Base-by-base conservation (phyloP, 2,329 filamentous ascomycete genomes). In the Hypoxylon sp. region DNA sequence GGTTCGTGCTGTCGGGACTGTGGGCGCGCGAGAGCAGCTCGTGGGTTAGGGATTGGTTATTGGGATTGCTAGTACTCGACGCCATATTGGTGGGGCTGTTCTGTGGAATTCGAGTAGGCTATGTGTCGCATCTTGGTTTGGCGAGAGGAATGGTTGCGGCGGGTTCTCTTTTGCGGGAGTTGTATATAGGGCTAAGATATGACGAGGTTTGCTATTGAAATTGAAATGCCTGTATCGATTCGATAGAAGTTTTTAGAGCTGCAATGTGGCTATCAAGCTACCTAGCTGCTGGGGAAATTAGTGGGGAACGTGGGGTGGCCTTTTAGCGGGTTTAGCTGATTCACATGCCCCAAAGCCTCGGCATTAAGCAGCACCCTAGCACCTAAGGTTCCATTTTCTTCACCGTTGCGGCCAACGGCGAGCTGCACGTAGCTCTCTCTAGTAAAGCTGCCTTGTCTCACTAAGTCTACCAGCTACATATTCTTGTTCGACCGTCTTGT, bases 1-100 rank as follows among this genome's bases (percentile, higher is more conserved):
- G 86, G 35, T 84, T 82, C 60, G 90, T 88, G 63, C 87, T 90
- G 71, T 91, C 86, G 27, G 93, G 91, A 1, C 92, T 91, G 81
- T 97, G 93, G 8, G 93, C 93, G 74, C 92, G 90, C 5, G 86
- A 81, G 58, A 98, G 90, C 55, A 98, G 89, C 6, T 85, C 81
- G 70, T 89, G 85, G 0, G 88, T 89, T 8, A 88, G 76, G 57
- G 82, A 80, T 39, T 75, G 62, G 50, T 75, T 74, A 42, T 72
- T 69, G 24, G 24, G 24, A 17, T 69, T 69, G 50, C 68, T 69
- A 55, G 15, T 57, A 37, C 71, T 75, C 6, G 76, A 70, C 11
- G 80, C 75, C 82, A 84, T 84, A 19, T 53, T 60, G 29, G 7
- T 29, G 6, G 31, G 17, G 50, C 39, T 24, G 24, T 31, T 24